Evolutionary conservation across 1,139 yeast species (phyloP).

Genomic region (Dujonia santamariae): DNA sequence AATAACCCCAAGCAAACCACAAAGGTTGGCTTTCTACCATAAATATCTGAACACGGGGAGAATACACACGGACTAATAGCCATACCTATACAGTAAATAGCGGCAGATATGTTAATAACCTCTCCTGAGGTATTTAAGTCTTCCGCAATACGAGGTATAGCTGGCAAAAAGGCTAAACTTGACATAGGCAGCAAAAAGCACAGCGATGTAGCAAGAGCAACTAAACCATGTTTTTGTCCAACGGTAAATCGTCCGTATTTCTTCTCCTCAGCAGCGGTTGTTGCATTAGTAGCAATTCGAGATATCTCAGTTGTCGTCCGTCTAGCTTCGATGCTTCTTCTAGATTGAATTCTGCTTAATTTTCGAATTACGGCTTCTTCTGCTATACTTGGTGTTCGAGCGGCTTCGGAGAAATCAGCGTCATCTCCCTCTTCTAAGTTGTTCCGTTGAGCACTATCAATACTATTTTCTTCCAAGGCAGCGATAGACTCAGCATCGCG

Average conservation of each 20-base stretch:
- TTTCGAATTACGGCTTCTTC: slow-evolving; percentile 18
- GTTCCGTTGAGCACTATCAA: not conserved
- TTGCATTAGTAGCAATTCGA: not conserved
- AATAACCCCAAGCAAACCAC: slow-evolving; percentile 32
- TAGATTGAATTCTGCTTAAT: slow-evolving; percentile 16
- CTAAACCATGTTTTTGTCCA: slow-evolving; percentile 7
- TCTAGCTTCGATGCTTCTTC: slow-evolving; percentile 6
- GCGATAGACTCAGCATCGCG: not conserved
- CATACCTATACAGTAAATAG: slow-evolving; percentile 49
- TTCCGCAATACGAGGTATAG: slow-evolving; percentile 45
- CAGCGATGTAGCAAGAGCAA: slow-evolving; percentile 18
- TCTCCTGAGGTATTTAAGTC: slow-evolving; percentile 36
- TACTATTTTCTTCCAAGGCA: not conserved
- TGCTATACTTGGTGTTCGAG: slow-evolving; percentile 12
- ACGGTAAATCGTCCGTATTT: slow-evolving; percentile 5
- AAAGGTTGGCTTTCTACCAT: slow-evolving; percentile 45
- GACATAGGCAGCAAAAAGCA: slow-evolving; percentile 42
- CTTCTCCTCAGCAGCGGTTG: not conserved
- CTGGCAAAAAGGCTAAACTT: slow-evolving; percentile 45
- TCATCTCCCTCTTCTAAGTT: not conserved
- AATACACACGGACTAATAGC: slow-evolving; percentile 47
- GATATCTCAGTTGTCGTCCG: not conserved
- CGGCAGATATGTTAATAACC: slow-evolving; percentile 46
- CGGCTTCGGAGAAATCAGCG: slow-evolving; percentile 1
- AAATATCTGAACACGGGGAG: slow-evolving; percentile 47